Evolutionary conservation across 805 yeast species (phyloP).

Genomic region (Lipomyces starkeyi): DNA sequence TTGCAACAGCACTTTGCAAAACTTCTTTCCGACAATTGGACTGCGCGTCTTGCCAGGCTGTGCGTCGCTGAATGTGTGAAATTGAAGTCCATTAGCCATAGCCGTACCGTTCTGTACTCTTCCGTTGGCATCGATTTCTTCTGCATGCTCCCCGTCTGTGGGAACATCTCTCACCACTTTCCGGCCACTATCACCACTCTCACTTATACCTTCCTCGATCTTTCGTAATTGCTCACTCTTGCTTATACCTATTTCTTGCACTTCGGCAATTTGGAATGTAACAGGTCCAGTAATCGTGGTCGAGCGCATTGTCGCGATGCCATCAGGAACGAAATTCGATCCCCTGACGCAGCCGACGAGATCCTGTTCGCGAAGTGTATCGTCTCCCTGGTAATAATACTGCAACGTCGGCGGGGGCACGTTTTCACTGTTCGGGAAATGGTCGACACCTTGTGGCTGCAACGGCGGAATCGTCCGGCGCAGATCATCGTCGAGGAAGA

Average conservation of each 20-base stretch:
- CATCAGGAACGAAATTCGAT: slow-evolving; percentile 23
- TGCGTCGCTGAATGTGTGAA: neutral
- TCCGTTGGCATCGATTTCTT: neutral
- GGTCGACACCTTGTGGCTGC: neutral
- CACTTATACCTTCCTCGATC: slow-evolving; percentile 25
- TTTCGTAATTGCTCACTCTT: slow-evolving; percentile 21
- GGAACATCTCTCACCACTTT: slow-evolving; percentile 23
- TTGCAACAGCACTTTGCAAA: slow-evolving; percentile 33
- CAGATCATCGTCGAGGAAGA: slow-evolving; percentile 21
- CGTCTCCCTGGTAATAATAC: slow-evolving; percentile 6
- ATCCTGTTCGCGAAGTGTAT: slow-evolving; percentile 12
- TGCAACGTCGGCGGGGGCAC: neutral
- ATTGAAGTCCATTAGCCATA: slow-evolving; percentile 4
- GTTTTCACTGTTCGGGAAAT: neutral
- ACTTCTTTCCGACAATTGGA: slow-evolving; percentile 26
- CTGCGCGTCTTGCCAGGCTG: neutral
- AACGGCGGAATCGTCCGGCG: slow-evolving; percentile 18
- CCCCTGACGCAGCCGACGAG: neutral
- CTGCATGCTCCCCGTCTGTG: neutral
- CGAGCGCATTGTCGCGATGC: neutral
- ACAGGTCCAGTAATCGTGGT: slow-evolving; percentile 19
- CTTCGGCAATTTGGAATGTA: slow-evolving; percentile 32
- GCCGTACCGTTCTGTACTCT: neutral
- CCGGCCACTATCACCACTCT: slow-evolving; percentile 12
- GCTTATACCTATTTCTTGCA: slow-evolving; percentile 31